Percentiles rank a stretch among this genome's conserved stretches.
These are phyloP conservation scores for Cryphonectria nitschkei DNA, from an alignment of 2,329 filamentous ascomycete genomes.

Conservation along the genomic window DNA sequence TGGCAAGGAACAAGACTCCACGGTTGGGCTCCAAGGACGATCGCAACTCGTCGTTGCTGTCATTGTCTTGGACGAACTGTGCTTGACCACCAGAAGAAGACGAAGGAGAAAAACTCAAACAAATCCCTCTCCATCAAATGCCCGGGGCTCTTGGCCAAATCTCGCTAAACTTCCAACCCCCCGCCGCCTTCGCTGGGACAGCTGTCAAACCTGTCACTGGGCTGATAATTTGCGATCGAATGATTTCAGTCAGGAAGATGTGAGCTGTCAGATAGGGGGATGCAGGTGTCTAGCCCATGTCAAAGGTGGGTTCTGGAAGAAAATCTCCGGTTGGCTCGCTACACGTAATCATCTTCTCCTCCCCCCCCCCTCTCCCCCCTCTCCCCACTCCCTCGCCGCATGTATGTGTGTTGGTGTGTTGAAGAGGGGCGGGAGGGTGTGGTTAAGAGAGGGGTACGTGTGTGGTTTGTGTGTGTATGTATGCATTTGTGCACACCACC, in stretches of 20 bases:
- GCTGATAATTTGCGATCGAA: constrained; percentile 22
- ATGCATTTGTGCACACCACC: neutral
- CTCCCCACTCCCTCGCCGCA: neutral
- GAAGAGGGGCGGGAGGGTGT: too few relatives aligned
- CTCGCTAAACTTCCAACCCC: neutral
- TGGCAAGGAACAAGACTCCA: neutral
- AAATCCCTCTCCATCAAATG: too few relatives aligned
- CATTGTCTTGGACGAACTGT: neutral
- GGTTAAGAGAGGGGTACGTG: neutral
- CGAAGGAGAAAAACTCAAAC: too few relatives aligned
- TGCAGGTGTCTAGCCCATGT: constrained; percentile 24
- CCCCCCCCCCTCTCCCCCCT: neutral
- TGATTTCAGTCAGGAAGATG: constrained; percentile 12
- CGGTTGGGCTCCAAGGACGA: neutral
- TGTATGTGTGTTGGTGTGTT: neutral
- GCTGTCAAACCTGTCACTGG: constrained; percentile 29
- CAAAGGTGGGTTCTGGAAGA: constrained; percentile 3
- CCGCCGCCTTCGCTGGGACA: neutral
- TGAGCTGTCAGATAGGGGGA: constrained; percentile 28
- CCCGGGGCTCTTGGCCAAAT: neutral
- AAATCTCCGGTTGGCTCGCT: constrained; percentile 4
- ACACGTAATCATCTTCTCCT: constrained; percentile 8
- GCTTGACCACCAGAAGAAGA: neutral
- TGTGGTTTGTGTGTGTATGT: neutral
- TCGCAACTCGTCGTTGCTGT: neutral